Base-by-base conservation (phyloP, 305 asterid species). In the Fraxinus nigra region DNA sequence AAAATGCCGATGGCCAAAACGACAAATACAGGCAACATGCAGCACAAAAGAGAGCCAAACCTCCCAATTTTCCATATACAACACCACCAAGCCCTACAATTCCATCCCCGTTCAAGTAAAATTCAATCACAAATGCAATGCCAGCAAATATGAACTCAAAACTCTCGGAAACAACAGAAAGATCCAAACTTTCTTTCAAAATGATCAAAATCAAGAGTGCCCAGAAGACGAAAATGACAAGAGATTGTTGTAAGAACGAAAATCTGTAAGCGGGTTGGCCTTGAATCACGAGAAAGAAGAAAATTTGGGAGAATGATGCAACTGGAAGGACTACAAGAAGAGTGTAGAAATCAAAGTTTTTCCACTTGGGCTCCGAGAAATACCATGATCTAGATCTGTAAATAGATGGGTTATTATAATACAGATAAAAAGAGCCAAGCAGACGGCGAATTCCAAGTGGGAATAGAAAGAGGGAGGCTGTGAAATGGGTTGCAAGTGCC, bases 381-480 rank as follows among this genome's bases (percentile, higher is more conserved):
- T 92, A 89, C 98, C 97, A 94, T 30, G 85, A 69, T 85, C 84
- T 90, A 84, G 97, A 92, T 87, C 88, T 82, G 85, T 85, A 90
- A 72, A 88, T 86, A 80, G 94, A 90, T 76, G 97, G 97, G 87
- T 88, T 88, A n/a, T 83, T 87, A 48, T 91, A 90, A 38, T 90
- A 93, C 81, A 92, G 88, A 74, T 92, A 90, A 73, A 75, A 77
- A 22, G 97, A 93, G 80, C 87, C 85, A 26, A 88, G 33, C 9
- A 91, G 89, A 78, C 97, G 94, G 86, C 92, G 95, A 79, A 87
- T 74, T 72, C 97, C 97, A 0, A 93, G 40, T n/a, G 97, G 91
- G 26, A 87, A 84, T 72, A 94, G 92, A 85, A 93, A 81, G 77
- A 93, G 85, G 81, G 92, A 92, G 59, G 97, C 92, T 11, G 93